A percentile compares a stretch with the other conserved stretches of the same genome.
These are phyloP conservation scores for Ophiostoma piceae DNA, from an alignment of 2,329 filamentous ascomycete genomes.

Conservation along the genomic window DNA sequence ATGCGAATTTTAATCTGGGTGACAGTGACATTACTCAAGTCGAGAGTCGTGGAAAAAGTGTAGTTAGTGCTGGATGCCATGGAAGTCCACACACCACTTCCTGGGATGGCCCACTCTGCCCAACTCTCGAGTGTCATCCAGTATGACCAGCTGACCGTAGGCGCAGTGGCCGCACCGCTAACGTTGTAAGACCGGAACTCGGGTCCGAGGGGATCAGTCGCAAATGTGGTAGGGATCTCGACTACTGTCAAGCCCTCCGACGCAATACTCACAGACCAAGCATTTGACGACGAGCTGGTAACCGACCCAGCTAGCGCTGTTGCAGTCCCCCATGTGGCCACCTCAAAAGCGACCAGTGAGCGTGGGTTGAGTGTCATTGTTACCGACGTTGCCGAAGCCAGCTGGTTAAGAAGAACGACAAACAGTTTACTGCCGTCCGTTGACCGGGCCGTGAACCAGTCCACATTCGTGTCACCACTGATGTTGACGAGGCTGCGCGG, in stretches of 20 bases:
- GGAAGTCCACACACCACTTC: neutral
- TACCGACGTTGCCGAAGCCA: neutral
- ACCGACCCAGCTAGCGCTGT: neutral
- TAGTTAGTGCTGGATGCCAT: neutral
- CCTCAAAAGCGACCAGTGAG: neutral
- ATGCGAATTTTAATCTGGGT: neutral
- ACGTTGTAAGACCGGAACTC: neutral
- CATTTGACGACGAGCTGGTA: neutral
- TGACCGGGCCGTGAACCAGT: neutral
- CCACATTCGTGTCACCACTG: neutral
- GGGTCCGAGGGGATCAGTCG: neutral
- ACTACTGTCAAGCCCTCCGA: neutral
- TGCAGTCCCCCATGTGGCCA: neutral
- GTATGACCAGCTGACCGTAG: neutral
- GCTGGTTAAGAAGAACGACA: neutral
- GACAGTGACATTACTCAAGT: neutral
- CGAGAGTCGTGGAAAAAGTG: neutral
- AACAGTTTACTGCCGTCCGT: neutral
- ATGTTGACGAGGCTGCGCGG: neutral
- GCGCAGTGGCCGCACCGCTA: neutral
- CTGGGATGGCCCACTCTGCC: neutral
- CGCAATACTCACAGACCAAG: neutral
- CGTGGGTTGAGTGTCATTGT: neutral
- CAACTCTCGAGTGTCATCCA: neutral
- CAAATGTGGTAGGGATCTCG: neutral